These are phyloP conservation scores for Steccherinum ochraceum DNA, from an alignment of 768 basidiomycete species.

Conservation along the genomic window DNA sequence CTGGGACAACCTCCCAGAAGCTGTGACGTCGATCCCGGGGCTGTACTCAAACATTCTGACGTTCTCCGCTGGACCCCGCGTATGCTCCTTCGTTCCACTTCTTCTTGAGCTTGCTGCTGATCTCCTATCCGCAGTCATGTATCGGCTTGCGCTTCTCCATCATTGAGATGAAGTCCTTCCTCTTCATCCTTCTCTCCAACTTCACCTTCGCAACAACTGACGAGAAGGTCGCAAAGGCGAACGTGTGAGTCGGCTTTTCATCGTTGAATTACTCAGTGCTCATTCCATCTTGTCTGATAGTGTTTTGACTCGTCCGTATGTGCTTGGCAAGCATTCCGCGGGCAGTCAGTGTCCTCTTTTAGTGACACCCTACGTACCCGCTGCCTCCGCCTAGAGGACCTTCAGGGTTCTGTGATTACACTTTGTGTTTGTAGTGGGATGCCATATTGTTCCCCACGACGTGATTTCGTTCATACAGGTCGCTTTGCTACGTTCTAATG, in stretches of 20 bases:
- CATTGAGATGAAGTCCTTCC: conserved; percentile 76
- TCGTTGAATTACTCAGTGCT: neutral
- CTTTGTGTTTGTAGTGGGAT: neutral
- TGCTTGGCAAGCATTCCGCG: conserved; percentile 19
- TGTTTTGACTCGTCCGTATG: conserved; percentile 22
- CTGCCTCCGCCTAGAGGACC: neutral
- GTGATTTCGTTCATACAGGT: no score
- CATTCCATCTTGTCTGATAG: conserved; percentile 1
- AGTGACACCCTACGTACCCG: conserved; percentile 16
- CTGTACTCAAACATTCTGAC: conserved; percentile 64
- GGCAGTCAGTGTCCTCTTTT: conserved; percentile 25
- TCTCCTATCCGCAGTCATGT: conserved; percentile 52
- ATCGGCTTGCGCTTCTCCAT: conserved; percentile 79
- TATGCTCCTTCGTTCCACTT: conserved; percentile 36
- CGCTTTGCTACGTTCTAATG: no score
- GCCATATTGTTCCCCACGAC: neutral
- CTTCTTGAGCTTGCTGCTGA: neutral
- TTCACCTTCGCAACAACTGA: conserved; percentile 77
- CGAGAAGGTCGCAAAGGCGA: conserved; percentile 68
- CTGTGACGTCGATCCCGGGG: conserved; percentile 61
- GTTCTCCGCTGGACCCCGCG: conserved; percentile 79
- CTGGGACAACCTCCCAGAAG: conserved; percentile 72
- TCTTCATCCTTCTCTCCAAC: conserved; percentile 62
- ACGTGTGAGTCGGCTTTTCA: conserved; percentile 38
- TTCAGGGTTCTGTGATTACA: neutral